Evolutionary conservation across 23 red algal species (phyloP).

Genomic region (Gracilaria gracilis): DNA sequence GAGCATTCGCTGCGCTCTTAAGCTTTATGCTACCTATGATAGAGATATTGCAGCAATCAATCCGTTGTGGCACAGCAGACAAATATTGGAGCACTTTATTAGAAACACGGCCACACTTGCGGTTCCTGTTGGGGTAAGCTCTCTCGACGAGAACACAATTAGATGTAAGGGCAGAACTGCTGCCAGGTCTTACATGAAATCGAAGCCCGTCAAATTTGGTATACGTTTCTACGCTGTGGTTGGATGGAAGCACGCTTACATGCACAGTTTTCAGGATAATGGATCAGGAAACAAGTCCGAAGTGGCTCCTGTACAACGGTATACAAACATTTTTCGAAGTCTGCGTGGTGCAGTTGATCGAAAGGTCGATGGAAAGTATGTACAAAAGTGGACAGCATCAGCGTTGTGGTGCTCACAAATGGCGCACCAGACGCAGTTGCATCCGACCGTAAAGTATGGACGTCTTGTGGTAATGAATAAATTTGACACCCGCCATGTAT

Average conservation of each 20-base stretch:
- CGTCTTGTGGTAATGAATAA: slow-evolving; percentile 12
- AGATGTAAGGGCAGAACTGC: background rate
- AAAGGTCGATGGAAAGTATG: background rate
- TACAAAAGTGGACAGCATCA: background rate
- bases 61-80: background rate
- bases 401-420: slow-evolving; percentile 2
- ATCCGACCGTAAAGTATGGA: background rate
- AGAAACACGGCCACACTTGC: background rate
- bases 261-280: slow-evolving; percentile 3
- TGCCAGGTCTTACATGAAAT: slow-evolving; percentile 10
- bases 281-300: slow-evolving; percentile 4
- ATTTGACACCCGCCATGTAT: background rate
- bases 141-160: slow-evolving; percentile 9
- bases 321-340: background rate
- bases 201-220: background rate
- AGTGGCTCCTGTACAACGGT: background rate
- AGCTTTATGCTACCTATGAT: background rate
- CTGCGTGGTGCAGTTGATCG: background rate
- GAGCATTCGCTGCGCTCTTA: background rate
- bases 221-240: slow-evolving; percentile 11
- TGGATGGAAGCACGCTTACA: background rate
- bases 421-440: background rate
- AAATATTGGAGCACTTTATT: background rate
- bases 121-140: background rate
- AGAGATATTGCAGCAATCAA: background rate